phyloP scores from a whole-genome alignment of 129 eudicot species.

The Rutidosis leptorrhynchoides region DNA sequence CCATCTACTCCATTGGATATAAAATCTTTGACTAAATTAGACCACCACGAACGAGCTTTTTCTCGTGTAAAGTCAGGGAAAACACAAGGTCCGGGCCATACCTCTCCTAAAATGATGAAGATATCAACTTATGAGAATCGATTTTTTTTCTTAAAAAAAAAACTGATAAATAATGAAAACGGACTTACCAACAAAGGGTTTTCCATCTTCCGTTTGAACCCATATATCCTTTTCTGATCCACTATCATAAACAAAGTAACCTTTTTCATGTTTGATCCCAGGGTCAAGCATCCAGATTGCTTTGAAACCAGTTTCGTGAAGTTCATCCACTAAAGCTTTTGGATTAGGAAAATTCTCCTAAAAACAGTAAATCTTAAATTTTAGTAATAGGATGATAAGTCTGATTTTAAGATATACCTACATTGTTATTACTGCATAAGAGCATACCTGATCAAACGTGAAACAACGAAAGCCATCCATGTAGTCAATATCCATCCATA shows the following conservation, averaged over 20 bases:
- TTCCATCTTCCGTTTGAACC: conserved; percentile 69
- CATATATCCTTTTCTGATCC: conserved; percentile 74
- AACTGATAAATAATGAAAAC: neutral
- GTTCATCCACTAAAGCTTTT: conserved; percentile 63
- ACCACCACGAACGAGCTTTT: conserved; percentile 92
- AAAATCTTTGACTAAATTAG: conserved; percentile 76
- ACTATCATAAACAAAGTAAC: conserved; percentile 79
- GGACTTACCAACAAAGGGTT: conserved; percentile 68
- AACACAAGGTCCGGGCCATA: conserved; percentile 99
- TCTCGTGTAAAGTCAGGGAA: conserved; percentile 90
- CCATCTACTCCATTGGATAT: conserved; percentile 87
- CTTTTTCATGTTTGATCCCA: conserved; percentile 78
- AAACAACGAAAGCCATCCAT: conserved; percentile 97
- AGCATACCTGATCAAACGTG: conserved; percentile 68
- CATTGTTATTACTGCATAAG: neutral
- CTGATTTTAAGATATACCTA: conserved; percentile 3
- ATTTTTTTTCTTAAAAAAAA: no score
- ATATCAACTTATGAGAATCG: conserved; percentile 17
- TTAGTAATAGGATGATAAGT: neutral
- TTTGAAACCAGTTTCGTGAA: conserved; percentile 74
- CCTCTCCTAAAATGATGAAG: conserved; percentile 56
- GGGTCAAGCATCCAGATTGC: conserved; percentile 99
- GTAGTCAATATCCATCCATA: conserved; percentile 99
- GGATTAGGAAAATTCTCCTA: conserved; percentile 84
- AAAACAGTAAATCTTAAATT: conserved; percentile 4